Evolutionary conservation across 139 green algal genomes (phyloP).

Genomic region (Picochlorum sp.): DNA sequence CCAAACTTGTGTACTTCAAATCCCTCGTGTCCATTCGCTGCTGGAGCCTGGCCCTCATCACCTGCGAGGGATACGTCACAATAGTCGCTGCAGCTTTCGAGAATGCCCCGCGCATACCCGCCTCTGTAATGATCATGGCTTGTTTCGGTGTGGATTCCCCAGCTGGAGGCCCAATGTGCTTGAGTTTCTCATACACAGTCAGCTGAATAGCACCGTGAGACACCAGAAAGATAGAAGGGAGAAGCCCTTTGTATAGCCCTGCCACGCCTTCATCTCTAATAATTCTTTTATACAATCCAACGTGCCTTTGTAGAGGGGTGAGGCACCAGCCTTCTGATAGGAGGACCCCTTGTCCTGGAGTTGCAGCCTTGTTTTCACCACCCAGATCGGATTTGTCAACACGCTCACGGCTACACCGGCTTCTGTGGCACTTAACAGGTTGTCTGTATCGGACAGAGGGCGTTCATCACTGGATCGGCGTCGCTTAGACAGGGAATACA

Average conservation of each 20-base stretch:
- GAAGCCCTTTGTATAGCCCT: constrained; percentile 83
- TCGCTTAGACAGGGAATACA: constrained; percentile 69
- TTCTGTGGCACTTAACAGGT: constrained; percentile 66
- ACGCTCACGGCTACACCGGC: constrained; percentile 68
- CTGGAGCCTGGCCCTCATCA: constrained; percentile 76
- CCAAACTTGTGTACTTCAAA: constrained; percentile 46
- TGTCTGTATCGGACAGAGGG: constrained; percentile 35
- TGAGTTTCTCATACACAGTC: constrained; percentile 92
- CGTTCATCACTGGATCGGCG: background rate
- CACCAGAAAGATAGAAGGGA: constrained; percentile 78
- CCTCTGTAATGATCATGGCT: background rate
- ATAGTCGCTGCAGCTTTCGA: constrained; percentile 82
- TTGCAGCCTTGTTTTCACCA: constrained; percentile 89
- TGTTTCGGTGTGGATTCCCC: background rate
- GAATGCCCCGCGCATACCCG: constrained; percentile 56
- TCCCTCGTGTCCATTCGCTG: constrained; percentile 60
- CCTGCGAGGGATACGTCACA: constrained; percentile 82
- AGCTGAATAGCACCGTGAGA: constrained; percentile 94
- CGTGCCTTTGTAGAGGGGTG: constrained; percentile 50
- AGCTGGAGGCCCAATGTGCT: constrained; percentile 27
- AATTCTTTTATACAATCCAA: constrained; percentile 63
- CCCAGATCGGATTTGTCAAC: constrained; percentile 89
- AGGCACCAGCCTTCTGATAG: constrained; percentile 3
- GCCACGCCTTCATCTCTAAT: constrained; percentile 61
- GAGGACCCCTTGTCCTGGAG: constrained; percentile 47